A percentile compares a stretch with the other conserved stretches of the same genome.
phyloP scores from a whole-genome alignment of 768 basidiomycete species.

The Panellus pusillus region DNA sequence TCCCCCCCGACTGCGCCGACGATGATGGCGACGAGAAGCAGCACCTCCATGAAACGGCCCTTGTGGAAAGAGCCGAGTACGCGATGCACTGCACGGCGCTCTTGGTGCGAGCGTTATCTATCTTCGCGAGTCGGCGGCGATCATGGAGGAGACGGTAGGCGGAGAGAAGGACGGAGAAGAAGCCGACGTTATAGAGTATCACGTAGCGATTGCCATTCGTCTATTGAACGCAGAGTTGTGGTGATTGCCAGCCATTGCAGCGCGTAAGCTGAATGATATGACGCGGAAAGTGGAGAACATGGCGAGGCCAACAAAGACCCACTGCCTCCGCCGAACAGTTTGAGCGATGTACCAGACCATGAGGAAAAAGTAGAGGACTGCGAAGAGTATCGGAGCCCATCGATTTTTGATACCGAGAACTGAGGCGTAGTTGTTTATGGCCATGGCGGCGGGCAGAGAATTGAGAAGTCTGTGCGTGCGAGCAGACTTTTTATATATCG shows the following conservation, averaged over 20 bases:
- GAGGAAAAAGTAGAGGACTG: constrained; percentile 12
- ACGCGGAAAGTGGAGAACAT: constrained; percentile 16
- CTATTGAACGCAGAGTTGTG: constrained; percentile 16
- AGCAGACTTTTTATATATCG: background rate
- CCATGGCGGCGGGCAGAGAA: background rate
- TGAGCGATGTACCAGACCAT: constrained; percentile 15
- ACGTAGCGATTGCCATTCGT: constrained; percentile 15
- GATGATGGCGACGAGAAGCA: constrained; percentile 8
- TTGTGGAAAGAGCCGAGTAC: constrained; percentile 7
- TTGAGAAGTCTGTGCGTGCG: background rate
- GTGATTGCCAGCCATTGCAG: constrained; percentile 15
- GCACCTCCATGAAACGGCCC: constrained; percentile 14
- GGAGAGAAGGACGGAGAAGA: constrained; percentile 20
- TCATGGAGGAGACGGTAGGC: constrained; percentile 16
- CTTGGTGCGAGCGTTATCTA: constrained; percentile 1
- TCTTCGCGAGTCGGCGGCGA: constrained; percentile 13
- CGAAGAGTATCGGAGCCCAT: constrained; percentile 21
- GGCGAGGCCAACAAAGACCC: constrained; percentile 2
- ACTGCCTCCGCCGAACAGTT: constrained; percentile 6
- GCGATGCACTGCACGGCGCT: background rate
- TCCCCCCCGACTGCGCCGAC: constrained; percentile 7
- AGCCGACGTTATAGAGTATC: constrained; percentile 19
- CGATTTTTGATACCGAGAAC: constrained; percentile 17
- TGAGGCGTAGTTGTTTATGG: constrained; percentile 11
- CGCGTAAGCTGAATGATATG: constrained; percentile 18